Base-by-base conservation (phyloP, 306 rosid species). In the Hippophae rhamnoides region DNA sequence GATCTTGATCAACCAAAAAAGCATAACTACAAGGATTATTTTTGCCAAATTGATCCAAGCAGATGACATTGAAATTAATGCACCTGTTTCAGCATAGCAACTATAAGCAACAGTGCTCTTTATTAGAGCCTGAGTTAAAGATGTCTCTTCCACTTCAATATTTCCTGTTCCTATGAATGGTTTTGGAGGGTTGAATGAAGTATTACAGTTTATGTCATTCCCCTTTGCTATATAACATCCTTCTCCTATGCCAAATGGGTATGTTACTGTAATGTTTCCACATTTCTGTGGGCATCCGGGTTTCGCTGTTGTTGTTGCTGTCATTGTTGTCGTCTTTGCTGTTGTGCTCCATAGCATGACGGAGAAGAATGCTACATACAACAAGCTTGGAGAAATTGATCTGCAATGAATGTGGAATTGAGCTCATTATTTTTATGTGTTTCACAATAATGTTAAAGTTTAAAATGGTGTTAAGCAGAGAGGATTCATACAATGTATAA, bases 71-170 rank as follows among this genome's bases (percentile, higher is more conserved):
- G 3, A 1, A 6, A 44, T 44, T 12, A 5, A 51, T 10, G 69
- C 61, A 12, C 61, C 62, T 10, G 69, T 10, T 46, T 31, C 27
- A 5, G 61, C 45, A 40, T 65, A 65, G 54, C 69, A 65, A 8
- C 10, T 65, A 44, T 23, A 64, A 2, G 60, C 52, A 5, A 54
- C 60, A 0, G 10, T 10, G 69, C 45, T 64, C 10, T 57, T 56
- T 10, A 64, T 64, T 46, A 46, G 69, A 10, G 54, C 13, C 31
- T 61, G 65, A 40, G 26, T 26, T 10, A 54, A 8, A 23, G 69
- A 64, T 10, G 53, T 54, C 44, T 64, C 54, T 14, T 12, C 7
- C 14, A 64, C 47, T 54, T 64, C 43, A 54, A 53, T 41, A 57
- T 64, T 53, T 5, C 31, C 3, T 7, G 51, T 41, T 26, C 40